Base-by-base conservation (phyloP, 2,329 filamentous ascomycete genomes). In the Ramichloridium luteum region DNA sequence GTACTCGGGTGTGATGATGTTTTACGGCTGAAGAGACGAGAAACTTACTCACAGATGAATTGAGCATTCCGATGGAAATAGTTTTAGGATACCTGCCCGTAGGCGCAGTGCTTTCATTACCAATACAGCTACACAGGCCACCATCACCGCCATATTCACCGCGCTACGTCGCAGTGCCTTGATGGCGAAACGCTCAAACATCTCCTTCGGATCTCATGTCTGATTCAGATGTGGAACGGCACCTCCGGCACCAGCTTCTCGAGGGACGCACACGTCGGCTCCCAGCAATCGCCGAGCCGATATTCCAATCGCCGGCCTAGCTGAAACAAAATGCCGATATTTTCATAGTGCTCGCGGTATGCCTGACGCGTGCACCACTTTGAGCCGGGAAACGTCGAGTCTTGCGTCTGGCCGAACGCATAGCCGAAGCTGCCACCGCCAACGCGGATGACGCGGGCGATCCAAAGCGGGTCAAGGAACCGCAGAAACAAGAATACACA, bases 171-270 rank as follows among this genome's bases (percentile, higher is more conserved):
- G 20, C 20, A 23, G n/a, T n/a, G 20, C 20, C 20, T 23, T 23
- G 20, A 65, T 65, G 61, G 56, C 56, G 23, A 61, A 61, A 8
- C 20, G 20, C 20, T 23, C 20, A 23, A 23, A 23, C 29, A 44
- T 36, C 16, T 36, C 32, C 27, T 40, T 35, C 20, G 39, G 41
- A 27, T 32, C 27, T 3, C 25, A 23, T 13, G 25, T 20, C 23
- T 44, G 39, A 31, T 41, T 41, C 4, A 44, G 18, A 9, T 32
- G 32, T 13, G 51, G 31, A 51, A 49, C 3, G 36, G 32, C 11
- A 35, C 40, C 8, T 42, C 28, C 6, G 53, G 51, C 2, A 49
- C 34, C 1, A 36, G 17, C 18, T 43, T 39, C 0, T 37, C 45
- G 12, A 56, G 35, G 25, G 53, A 56, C 8, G 44, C 28, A 32